Base-by-base conservation (phyloP, 2,329 filamentous ascomycete genomes). In the Penicillium sp. region DNA sequence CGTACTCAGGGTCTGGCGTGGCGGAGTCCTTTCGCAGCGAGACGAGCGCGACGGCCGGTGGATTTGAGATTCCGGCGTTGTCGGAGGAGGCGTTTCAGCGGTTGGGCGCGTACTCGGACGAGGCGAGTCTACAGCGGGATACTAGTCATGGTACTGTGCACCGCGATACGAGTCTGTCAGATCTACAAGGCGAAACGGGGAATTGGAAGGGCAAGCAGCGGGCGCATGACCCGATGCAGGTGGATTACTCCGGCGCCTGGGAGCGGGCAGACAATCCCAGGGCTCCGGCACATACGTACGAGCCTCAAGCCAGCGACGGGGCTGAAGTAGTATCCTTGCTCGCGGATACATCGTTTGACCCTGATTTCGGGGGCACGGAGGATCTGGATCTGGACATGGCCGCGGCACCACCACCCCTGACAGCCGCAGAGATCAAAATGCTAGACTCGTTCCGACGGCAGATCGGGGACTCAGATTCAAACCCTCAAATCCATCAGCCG, bases 251-350 rank as follows among this genome's bases (percentile, higher is more conserved):
- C 52, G 60, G 65, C 6, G 62, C 62, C 52, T 73, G 69, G 69
- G 59, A 70, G 15, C 59, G 57, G 51, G 61, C 61, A 20, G 43
- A 54, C 51, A 15, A 35, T 15, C 22, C 28, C 17, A 42, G 37
- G 31, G 2, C 11, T 4, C 41, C 54, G 28, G 20, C 22, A n/a
- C 49, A 47, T 48, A 51, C 48, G 22, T 34, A 54, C 55, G 58
- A 54, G 43, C 20, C 62, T n/a, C 47, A 41, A 20, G 28, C 35
- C 11, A 54, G 17, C 22, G 80, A 82, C 63, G 80, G 80, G 28
- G 63, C 70, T 38, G 79, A 72, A 4, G 78, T 82, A 5, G 54
- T 78, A 10, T 66, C 68, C n/a, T 68, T 82, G 28, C 73, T 82
- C 10, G 61, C 70, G 1, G 65, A 73, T 39, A 38, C 66, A 17